Evolutionary conservation across 2,329 filamentous ascomycete genomes (phyloP).

Genomic region (Sphaerostilbella broomeana): DNA sequence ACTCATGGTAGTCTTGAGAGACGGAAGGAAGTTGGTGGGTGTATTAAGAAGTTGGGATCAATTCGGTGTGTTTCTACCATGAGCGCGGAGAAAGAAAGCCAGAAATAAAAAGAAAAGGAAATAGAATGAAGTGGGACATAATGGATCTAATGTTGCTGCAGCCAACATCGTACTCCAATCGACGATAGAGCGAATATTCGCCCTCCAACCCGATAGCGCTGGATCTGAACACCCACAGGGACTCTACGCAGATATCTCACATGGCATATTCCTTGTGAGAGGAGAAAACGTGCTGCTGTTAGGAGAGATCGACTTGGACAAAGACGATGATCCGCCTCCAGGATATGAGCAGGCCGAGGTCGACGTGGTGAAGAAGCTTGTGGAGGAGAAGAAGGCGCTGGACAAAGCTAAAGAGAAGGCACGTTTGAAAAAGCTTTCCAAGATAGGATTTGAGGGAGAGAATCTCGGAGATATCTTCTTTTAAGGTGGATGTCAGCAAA

Average conservation of each 20-base stretch:
- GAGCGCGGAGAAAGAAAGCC: neutral
- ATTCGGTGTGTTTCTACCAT: conserved; percentile 62
- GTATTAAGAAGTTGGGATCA: conserved; percentile 96
- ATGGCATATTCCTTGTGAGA: conserved; percentile 84
- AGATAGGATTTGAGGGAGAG: conserved; percentile 83
- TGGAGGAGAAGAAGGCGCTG: conserved; percentile 61
- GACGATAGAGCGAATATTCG: conserved; percentile 83
- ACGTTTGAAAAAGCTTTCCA: conserved; percentile 62
- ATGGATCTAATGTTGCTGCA: conserved; percentile 30
- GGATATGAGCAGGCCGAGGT: conserved; percentile 61
- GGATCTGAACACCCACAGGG: conserved; percentile 30
- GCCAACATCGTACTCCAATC: conserved; percentile 93
- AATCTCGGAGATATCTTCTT: conserved; percentile 68
- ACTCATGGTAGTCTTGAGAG: conserved; percentile 81
- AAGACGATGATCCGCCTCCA: conserved; percentile 80
- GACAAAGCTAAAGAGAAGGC: conserved; percentile 70
- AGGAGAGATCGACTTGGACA: conserved; percentile 94
- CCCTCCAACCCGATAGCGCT: conserved; percentile 40
- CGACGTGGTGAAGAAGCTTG: conserved; percentile 63
- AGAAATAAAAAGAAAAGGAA: neutral
- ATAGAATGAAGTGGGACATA: neutral
- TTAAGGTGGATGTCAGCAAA: conserved; percentile 41
- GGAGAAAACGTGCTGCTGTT: conserved; percentile 96
- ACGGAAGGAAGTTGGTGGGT: conserved; percentile 89
- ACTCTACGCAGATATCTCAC: conserved; percentile 76